Base-by-base conservation (phyloP, 164 flowering plant genomes). In the Houttuynia cordata region DNA sequence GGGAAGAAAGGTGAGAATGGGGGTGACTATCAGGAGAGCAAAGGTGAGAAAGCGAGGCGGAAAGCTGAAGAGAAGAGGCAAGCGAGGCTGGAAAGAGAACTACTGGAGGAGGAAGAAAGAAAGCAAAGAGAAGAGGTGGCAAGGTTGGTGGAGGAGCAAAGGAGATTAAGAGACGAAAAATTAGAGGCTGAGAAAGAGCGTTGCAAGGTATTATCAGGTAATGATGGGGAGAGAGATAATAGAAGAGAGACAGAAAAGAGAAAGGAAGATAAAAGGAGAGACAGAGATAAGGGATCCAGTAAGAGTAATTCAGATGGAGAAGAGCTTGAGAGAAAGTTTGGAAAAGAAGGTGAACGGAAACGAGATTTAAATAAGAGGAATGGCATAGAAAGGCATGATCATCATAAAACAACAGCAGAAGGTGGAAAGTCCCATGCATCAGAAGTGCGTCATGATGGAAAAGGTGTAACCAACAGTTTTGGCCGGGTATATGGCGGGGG, bases 91-190 rank as follows among this genome's bases (percentile, higher is more conserved):
- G 96, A 87, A 75, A 92, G 74, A 74, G 98, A 92, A 69, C 78
- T 82, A 59, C 67, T 82, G 73, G 98, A 89, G 75, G 93, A 87
- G 74, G 98, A 92, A 75, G 98, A 92, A 62, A 83, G 88, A 66
- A 92, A 86, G 71, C 98, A 89, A 62, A 76, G 96, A 72, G 98
- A 92, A 75, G 98, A 92, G 74, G 96, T 92, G 62, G 96, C 98
- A 30, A 79, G 87, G 70, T 70, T 92, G 68, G 96, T 92, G 45
- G 96, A 92, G 75, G 96, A 92, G 65, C 81, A 84, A 10, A 76
- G 98, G 74, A 85, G 70, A 72, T 64, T 82, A 66, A 80, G 94
- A 71, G 94, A 86, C 71, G 96, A 81, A 68, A 83, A 79, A 61
- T 60, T 65, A 66, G 94, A 78, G 72, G 82, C 82, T 59, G 64